phyloP scores from a whole-genome alignment of 129 eudicot genomes.

The Sambucus nigra region DNA sequence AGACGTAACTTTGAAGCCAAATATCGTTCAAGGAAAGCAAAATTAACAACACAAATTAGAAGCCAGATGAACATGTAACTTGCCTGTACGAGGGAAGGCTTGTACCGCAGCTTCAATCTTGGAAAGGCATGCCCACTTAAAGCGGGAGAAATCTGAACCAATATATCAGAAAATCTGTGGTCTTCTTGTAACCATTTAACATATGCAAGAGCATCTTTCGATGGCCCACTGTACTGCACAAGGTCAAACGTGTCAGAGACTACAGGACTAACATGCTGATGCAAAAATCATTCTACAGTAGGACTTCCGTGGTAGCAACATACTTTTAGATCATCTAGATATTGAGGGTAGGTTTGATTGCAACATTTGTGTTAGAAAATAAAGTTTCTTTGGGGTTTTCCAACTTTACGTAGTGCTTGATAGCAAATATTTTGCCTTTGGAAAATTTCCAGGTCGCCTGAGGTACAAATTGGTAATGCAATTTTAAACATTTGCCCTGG shows the following conservation, averaged over 20 bases:
- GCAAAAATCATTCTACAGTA: background rate
- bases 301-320: too few relatives aligned
- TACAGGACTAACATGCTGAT: background rate
- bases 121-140: constrained; percentile 74
- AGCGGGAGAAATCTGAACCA: constrained; percentile 80
- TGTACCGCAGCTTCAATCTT: constrained; percentile 84
- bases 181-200: constrained; percentile 70
- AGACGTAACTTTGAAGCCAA: background rate
- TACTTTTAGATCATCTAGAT: too few relatives aligned
- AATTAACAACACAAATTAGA: background rate
- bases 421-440: too few relatives aligned
- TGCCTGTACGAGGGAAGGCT: constrained; percentile 97
- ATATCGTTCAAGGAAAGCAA: background rate
- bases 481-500: too few relatives aligned
- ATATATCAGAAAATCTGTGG: constrained; percentile 53
- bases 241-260: constrained; percentile 14
- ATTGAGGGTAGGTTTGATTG: too few relatives aligned
- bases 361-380: too few relatives aligned
- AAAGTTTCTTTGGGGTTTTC: too few relatives aligned
- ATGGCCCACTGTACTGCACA: constrained; percentile 96
- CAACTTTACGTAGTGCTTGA: too few relatives aligned
- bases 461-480: too few relatives aligned
- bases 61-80: constrained; percentile 17
- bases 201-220: constrained; percentile 70
- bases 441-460: too few relatives aligned